Evolutionary conservation across 163 green algal species (phyloP).

Genomic region (Scenedesmus sp.): DNA sequence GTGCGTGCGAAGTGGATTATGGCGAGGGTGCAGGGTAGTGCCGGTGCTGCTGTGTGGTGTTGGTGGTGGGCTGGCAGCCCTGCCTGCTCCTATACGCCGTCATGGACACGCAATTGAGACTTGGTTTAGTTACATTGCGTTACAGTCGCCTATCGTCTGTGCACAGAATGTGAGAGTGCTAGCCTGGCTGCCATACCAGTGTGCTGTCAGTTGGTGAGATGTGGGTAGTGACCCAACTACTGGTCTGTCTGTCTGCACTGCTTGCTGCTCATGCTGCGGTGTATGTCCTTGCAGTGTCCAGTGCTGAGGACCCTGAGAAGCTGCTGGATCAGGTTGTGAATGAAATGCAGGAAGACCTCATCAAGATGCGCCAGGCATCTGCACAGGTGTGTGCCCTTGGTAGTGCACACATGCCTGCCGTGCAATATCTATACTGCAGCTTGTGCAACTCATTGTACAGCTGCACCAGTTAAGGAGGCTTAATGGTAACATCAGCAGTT

Average conservation of each 20-base stretch:
- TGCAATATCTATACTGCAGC: neutral
- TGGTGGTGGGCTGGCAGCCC: neutral
- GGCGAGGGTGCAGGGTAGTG: neutral
- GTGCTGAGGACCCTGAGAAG: constrained; percentile 98
- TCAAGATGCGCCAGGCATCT: constrained; percentile 97
- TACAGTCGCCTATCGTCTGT: neutral
- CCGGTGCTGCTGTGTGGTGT: neutral
- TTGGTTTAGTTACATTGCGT: neutral
- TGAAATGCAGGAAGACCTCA: constrained; percentile 98
- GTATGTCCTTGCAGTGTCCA: constrained; percentile 74
- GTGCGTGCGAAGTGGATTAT: constrained; percentile 57
- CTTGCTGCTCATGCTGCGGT: neutral
- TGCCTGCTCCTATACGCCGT: neutral
- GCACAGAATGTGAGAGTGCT: neutral
- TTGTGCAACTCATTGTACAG: neutral
- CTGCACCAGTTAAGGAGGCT: too few relatives aligned
- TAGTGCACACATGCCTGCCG: neutral
- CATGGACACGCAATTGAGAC: neutral
- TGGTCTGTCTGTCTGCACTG: neutral
- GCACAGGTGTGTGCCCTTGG: constrained; percentile 80
- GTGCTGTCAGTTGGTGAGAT: neutral
- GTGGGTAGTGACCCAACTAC: neutral
- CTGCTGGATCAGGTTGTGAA: constrained; percentile 97
- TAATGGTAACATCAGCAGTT: too few relatives aligned
- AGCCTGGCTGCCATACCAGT: neutral